Conservation (phyloP, 2,329 filamentous ascomycete genomes). For the Talaromyces sp. region DNA sequence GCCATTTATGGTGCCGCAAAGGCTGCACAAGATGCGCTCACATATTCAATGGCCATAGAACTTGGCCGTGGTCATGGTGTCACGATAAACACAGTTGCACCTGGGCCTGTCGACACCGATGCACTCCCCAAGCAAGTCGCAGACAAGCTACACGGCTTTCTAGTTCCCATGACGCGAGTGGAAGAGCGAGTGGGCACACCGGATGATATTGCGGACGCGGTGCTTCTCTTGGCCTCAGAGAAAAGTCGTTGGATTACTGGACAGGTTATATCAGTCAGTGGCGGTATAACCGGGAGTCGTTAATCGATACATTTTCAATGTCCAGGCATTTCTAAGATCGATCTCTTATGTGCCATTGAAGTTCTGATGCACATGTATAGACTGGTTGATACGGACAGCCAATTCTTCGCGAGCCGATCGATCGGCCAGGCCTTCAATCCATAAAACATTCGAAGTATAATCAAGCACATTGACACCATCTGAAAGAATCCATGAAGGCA, state of each 20-base stretch:
- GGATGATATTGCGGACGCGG: conserved; percentile 49
- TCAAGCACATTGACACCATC: too few species aligned
- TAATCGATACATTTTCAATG: neutral
- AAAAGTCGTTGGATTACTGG: conserved; percentile 51
- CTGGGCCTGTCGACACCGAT: conserved; percentile 46
- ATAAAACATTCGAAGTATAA: too few species aligned
- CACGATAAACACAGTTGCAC: conserved; percentile 49
- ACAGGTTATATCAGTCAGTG: conserved; percentile 46
- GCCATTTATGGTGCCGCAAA: conserved; percentile 26
- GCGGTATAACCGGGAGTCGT: conserved; percentile 31
- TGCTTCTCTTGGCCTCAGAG: conserved; percentile 43
- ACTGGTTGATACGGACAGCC: too few species aligned
- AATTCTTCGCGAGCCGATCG: too few species aligned
- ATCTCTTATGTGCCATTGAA: too few species aligned
- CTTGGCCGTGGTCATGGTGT: conserved; percentile 34
- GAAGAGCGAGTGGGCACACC: conserved; percentile 38
- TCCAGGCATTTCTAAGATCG: too few species aligned
- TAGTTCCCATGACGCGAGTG: conserved; percentile 33
- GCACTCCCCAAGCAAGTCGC: conserved; percentile 19
- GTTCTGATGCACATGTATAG: too few species aligned
- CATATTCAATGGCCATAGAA: conserved; percentile 20
- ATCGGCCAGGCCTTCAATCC: too few species aligned
- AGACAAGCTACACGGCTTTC: conserved; percentile 1
- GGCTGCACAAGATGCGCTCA: conserved; percentile 24
- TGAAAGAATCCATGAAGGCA: too few species aligned